Conservation (phyloP, 108 stramenopile genomes). For the Mediolabrus comicus region DNA sequence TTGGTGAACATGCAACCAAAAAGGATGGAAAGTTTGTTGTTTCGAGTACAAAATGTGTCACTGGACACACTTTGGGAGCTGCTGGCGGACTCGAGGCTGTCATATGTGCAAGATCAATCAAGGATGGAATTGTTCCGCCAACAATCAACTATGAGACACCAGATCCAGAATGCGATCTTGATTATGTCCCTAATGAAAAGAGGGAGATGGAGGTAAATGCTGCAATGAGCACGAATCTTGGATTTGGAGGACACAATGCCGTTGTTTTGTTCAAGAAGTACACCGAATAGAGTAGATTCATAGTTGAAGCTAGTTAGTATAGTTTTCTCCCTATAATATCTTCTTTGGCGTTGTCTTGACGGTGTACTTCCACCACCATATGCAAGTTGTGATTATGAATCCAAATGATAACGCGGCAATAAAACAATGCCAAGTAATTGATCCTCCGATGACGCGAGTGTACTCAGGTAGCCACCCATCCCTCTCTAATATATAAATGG, state of each 20-base stretch:
- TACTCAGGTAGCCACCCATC: conserved; percentile 15
- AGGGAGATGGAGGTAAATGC: conserved; percentile 87
- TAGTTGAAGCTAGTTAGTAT: neutral
- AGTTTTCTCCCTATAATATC: neutral
- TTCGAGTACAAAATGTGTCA: conserved; percentile 92
- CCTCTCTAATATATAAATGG: conserved; percentile 67
- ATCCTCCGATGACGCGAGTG: neutral
- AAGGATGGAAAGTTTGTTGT: conserved; percentile 82
- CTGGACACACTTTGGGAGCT: conserved; percentile 96
- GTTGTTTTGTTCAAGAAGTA: conserved; percentile 95
- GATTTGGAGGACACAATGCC: conserved; percentile 99
- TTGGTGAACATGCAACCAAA: conserved; percentile 85
- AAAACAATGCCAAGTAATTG: neutral
- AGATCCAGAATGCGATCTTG: conserved; percentile 95
- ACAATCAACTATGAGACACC: conserved; percentile 95
- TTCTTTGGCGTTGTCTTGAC: neutral
- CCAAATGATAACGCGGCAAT: neutral
- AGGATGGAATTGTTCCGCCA: conserved; percentile 87
- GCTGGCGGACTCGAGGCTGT: conserved; percentile 97
- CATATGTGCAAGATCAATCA: conserved; percentile 78
- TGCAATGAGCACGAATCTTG: conserved; percentile 95
- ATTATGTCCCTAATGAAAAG: conserved; percentile 93
- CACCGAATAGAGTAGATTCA: conserved; percentile 47
- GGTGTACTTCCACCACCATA: neutral
- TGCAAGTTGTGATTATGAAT: neutral